Evolutionary conservation across 164 flowering plant genomes (phyloP), one percentile per base, ranked within the genome.

Genomic region (Warburgia ugandensis): DNA sequence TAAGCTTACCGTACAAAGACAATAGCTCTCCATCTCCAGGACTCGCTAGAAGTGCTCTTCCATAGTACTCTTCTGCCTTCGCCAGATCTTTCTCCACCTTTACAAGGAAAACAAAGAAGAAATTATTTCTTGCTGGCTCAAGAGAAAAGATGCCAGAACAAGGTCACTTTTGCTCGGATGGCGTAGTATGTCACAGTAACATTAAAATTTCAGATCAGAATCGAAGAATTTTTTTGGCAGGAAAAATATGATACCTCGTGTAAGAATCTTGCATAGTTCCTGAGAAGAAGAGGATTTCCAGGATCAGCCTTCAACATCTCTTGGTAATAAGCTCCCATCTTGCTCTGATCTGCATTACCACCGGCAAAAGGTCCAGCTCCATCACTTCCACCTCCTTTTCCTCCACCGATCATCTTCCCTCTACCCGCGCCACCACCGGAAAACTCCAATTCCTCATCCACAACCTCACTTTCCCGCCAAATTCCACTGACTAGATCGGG

Each of bases 221-320:
- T n/a, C n/a, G n/a, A n/a, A n/a, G n/a, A n/a, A n/a, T n/a, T n/a
- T n/a, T n/a, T n/a, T n/a, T n/a, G n/a, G n/a, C 4, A n/a, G 45
- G 12, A 49, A 32, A 17, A 43, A 17, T 23, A 19, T 29, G 13
- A 20, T 64, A 88, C 95, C 92, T 89, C 84, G 36, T 86, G 83
- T 64, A 89, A 72, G 69, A 62, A 89, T 25, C 63, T 81, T 19
- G 74, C 97, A 59, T 89, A 89, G 55, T 89, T 89, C 56, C 87
- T 64, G 25, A 86, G 54, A 8, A 89, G 63, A 27, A 89, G 77
- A 13, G 86, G 56, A 66, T 86, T 72, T 1, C 55, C 68, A 12
- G 97, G 95, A 50, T 78, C 69, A 11, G 67, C 61, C 60, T 74
- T 77, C 70, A 88, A 52, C 82, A 81, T 76, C 54, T 78, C 60